Percentiles rank a stretch among this genome's conserved stretches.
phyloP scores from a whole-genome alignment of 2,329 filamentous ascomycete genomes.

The Fusarium domesticum region DNA sequence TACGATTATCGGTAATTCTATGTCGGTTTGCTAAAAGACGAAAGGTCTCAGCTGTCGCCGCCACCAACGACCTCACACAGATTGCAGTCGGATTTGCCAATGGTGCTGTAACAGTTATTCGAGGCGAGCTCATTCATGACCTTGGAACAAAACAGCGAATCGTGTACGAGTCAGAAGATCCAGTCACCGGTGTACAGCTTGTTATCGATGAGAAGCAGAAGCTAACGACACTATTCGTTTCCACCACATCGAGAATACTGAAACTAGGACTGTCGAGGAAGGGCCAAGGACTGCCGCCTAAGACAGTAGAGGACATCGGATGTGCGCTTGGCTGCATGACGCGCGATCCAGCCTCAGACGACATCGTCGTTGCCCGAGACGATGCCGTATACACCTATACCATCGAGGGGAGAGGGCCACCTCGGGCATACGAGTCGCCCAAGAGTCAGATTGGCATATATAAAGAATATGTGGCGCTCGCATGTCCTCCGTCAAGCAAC shows the following conservation, averaged over 20 bases:
- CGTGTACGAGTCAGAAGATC: slow-evolving; percentile 95
- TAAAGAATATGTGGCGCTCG: slow-evolving; percentile 81
- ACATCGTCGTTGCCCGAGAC: slow-evolving; percentile 87
- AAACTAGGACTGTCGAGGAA: slow-evolving; percentile 83
- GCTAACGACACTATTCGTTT: slow-evolving; percentile 80
- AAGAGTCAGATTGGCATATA: slow-evolving; percentile 80
- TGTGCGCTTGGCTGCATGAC: slow-evolving; percentile 96
- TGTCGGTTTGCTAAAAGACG: slow-evolving; percentile 2
- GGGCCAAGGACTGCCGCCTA: slow-evolving; percentile 84
- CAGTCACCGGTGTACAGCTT: slow-evolving; percentile 87
- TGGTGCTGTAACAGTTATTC: slow-evolving; percentile 86
- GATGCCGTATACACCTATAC: slow-evolving; percentile 96
- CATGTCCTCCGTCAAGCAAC: slow-evolving; percentile 66
- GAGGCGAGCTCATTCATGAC: slow-evolving; percentile 93
- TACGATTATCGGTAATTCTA: not conserved
- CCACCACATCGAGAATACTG: slow-evolving; percentile 83
- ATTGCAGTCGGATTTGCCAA: slow-evolving; percentile 95
- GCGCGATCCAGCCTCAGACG: slow-evolving; percentile 71
- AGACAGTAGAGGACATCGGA: slow-evolving; percentile 83
- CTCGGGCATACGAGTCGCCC: slow-evolving; percentile 85
- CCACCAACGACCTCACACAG: slow-evolving; percentile 84
- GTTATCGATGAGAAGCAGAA: slow-evolving; percentile 48
- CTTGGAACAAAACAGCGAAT: slow-evolving; percentile 90
- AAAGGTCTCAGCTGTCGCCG: slow-evolving; percentile 82
- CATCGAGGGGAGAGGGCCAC: slow-evolving; percentile 77